Percentiles rank a stretch among this genome's conserved stretches.
These are phyloP conservation scores for Phytophthora tubulina DNA, from an alignment of 352 stramenopile species.

Conservation along the genomic window DNA sequence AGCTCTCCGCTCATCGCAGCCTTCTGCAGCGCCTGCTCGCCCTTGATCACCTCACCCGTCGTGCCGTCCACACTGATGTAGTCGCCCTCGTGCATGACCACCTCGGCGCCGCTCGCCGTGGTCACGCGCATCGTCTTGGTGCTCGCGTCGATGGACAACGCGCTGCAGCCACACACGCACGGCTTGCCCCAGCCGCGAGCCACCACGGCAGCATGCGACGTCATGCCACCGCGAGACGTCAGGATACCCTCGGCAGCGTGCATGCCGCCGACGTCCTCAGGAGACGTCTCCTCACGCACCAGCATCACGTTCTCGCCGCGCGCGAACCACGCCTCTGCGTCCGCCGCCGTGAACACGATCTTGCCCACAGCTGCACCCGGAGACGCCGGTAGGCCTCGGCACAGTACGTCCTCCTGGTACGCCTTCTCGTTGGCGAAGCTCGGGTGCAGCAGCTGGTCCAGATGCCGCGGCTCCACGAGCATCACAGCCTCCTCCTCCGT, in stretches of 20 bases:
- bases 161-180: slow-evolving; percentile 36
- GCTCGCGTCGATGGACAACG: slow-evolving; percentile 31
- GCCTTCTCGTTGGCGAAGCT: slow-evolving; percentile 36
- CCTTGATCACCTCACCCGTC: slow-evolving; percentile 39
- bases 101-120: slow-evolving; percentile 13
- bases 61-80: slow-evolving; percentile 39
- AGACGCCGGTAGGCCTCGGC: slow-evolving; percentile 29
- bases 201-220: slow-evolving; percentile 32
- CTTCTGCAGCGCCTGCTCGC: slow-evolving; percentile 32
- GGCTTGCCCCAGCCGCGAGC: slow-evolving; percentile 35
- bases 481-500: slow-evolving; percentile 41
- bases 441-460: slow-evolving; percentile 36
- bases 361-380: slow-evolving; percentile 36
- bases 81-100: slow-evolving; percentile 30
- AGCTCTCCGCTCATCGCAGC: slow-evolving; percentile 30
- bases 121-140: slow-evolving; percentile 31
- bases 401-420: slow-evolving; percentile 38
- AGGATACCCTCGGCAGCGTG: slow-evolving; percentile 38
- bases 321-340: slow-evolving; percentile 32
- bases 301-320: slow-evolving; percentile 38
- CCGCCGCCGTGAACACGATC: slow-evolving; percentile 38
- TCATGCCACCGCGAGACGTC: slow-evolving; percentile 41
- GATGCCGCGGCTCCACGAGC: slow-evolving; percentile 37
- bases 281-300: slow-evolving; percentile 34
- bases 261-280: slow-evolving; percentile 37